A percentile compares a stretch with the other conserved stretches of the same genome.
These are phyloP conservation scores for Musa acuminata DNA, from an alignment of 176 grass and related monocot genomes.

Conservation along the genomic window DNA sequence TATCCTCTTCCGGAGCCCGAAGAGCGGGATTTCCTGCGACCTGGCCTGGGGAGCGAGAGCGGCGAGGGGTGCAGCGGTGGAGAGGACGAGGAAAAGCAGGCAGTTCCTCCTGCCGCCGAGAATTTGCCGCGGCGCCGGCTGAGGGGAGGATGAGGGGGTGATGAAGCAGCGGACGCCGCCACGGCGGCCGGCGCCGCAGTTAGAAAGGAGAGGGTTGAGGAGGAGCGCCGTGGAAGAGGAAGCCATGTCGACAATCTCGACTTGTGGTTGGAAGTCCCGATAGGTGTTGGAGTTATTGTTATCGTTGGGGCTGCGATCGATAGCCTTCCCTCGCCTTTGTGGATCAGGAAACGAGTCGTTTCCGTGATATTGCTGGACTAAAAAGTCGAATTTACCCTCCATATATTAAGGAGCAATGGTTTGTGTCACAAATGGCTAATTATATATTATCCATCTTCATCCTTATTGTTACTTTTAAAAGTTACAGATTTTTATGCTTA, in stretches of 20 bases:
- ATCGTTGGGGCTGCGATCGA: too few relatives aligned
- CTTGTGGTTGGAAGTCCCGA: neutral
- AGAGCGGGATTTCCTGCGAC: constrained; percentile 51
- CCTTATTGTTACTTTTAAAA: too few relatives aligned
- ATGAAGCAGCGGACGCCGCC: neutral
- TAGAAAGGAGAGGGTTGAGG: constrained; percentile 24
- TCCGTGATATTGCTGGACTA: too few relatives aligned
- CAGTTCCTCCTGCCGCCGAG: constrained; percentile 41
- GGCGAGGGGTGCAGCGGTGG: constrained; percentile 1
- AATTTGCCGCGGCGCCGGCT: neutral
- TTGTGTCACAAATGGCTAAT: too few relatives aligned
- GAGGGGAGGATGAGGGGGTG: constrained; percentile 16
- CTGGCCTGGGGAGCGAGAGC: constrained; percentile 16
- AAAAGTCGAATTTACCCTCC: too few relatives aligned
- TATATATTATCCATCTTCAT: too few relatives aligned
- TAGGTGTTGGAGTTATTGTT: too few relatives aligned
- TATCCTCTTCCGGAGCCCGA: constrained; percentile 78
- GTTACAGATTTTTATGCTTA: too few relatives aligned
- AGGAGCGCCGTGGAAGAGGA: constrained; percentile 12
- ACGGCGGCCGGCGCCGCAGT: neutral
- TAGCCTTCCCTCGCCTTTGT: too few relatives aligned
- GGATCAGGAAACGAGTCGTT: too few relatives aligned
- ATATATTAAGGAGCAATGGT: too few relatives aligned
- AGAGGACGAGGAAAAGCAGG: constrained; percentile 53
- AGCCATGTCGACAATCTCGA: neutral